phyloP scores from a whole-genome alignment of 495 filamentous ascomycete species.

The Annulohypoxylon bovei region DNA sequence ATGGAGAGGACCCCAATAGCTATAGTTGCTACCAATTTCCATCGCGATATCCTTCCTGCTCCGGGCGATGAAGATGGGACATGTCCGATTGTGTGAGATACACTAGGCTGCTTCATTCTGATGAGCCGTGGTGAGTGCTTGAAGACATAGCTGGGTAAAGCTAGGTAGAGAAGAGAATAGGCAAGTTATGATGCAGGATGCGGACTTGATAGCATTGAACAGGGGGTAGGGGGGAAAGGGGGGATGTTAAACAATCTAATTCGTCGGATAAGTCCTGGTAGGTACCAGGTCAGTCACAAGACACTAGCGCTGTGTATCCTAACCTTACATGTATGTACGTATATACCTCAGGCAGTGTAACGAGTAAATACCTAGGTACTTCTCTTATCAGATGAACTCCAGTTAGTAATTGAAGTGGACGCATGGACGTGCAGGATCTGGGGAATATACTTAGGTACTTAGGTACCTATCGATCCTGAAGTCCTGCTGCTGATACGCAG shows the following conservation, averaged over 20 bases:
- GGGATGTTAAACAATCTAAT: background rate
- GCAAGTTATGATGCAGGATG: background rate
- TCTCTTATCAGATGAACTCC: background rate
- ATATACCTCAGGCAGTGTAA: background rate
- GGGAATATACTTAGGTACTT: too few relatives aligned
- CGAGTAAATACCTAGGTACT: background rate
- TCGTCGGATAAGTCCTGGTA: background rate
- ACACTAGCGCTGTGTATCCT: background rate
- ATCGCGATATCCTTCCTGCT: background rate
- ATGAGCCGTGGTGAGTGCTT: background rate
- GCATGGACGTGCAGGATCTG: too few relatives aligned
- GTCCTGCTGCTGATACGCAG: too few relatives aligned
- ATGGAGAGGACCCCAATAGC: conserved; percentile 9
- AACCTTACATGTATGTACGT: background rate
- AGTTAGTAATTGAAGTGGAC: too few relatives aligned
- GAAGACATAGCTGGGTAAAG: background rate
- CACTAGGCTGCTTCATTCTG: conserved; percentile 16
- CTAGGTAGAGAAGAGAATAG: background rate
- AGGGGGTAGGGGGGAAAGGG: background rate
- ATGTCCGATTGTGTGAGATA: background rate
- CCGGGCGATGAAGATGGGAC: background rate
- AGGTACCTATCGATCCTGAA: too few relatives aligned
- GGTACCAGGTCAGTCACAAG: background rate
- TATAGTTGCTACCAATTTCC: background rate
- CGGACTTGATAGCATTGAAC: background rate